phyloP scores from a whole-genome alignment of 1,139 yeast species.

The Suhomyces chickasaworum region DNA sequence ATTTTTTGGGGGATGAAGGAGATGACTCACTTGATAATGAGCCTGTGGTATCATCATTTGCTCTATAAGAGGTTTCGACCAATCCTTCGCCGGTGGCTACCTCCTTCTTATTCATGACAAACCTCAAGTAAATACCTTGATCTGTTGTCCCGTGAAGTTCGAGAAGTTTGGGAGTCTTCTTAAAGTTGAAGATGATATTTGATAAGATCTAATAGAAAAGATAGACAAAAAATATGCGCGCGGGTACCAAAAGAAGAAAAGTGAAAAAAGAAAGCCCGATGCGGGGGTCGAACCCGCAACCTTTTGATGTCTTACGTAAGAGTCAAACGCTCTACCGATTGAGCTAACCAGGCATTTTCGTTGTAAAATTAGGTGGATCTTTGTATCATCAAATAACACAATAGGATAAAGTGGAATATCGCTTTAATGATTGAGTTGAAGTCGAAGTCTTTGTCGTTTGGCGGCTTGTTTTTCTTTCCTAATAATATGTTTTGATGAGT shows the following conservation, averaged over 20 bases:
- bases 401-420: too few species aligned
- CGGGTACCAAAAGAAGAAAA: too few species aligned
- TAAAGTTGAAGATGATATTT: neutral
- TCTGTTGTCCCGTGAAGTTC: neutral
- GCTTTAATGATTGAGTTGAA: too few species aligned
- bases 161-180: neutral
- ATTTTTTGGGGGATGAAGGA: neutral
- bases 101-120: slow-evolving; percentile 5
- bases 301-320: slow-evolving; percentile 34
- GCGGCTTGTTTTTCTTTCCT: too few species aligned
- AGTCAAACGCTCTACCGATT: slow-evolving; percentile 21
- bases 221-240: too few species aligned
- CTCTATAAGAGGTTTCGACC: neutral
- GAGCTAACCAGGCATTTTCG: slow-evolving; percentile 18
- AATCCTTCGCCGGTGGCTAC: neutral
- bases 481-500: too few species aligned
- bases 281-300: slow-evolving; percentile 56
- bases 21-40: slow-evolving; percentile 3
- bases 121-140: neutral
- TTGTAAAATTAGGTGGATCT: neutral
- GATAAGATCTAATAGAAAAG: neutral
- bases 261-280: slow-evolving; percentile 35
- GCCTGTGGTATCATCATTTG: neutral
- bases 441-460: too few species aligned
- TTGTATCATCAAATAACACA: neutral